Conservation (phyloP, 768 basidiomycete species). For the Auricularia auricula-judae region DNA sequence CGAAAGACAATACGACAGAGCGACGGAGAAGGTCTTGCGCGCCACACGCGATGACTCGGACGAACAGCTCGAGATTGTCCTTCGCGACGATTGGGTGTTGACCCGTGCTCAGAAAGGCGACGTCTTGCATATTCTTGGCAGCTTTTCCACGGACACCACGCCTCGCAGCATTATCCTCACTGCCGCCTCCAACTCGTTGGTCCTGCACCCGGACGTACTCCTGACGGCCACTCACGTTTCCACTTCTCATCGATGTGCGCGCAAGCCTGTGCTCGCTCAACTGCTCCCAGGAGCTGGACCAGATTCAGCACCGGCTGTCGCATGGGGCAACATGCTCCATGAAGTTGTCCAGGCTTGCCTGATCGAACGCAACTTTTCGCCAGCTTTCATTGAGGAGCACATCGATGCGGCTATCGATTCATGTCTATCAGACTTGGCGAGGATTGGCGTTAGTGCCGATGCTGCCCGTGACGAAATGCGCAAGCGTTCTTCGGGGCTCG, state of each 20-base stretch:
- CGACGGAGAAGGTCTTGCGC: too few relatives aligned
- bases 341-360: constrained; percentile 82
- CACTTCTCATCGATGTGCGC: constrained; percentile 68
- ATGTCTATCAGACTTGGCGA: constrained; percentile 46
- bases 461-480: constrained; percentile 57
- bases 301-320: constrained; percentile 50
- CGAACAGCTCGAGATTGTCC: constrained; percentile 28
- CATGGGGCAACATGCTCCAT: constrained; percentile 93
- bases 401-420: constrained; percentile 42
- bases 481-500: constrained; percentile 51
- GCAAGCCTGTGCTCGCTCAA: constrained; percentile 73
- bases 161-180: constrained; percentile 45
- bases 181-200: constrained; percentile 54
- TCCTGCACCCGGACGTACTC: constrained; percentile 88
- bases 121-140: constrained; percentile 65
- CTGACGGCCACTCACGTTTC: constrained; percentile 85
- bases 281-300: constrained; percentile 35
- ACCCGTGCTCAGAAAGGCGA: constrained; percentile 44
- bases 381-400: constrained; percentile 45
- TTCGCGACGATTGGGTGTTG: constrained; percentile 64
- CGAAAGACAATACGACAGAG: background rate
- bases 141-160: constrained; percentile 19
- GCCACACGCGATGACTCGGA: background rate
- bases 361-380: constrained; percentile 47
- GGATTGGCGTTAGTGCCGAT: constrained; percentile 44